Evolutionary conservation across 2,329 filamentous ascomycete species (phyloP).

Genomic region (Penicillium palitans): DNA sequence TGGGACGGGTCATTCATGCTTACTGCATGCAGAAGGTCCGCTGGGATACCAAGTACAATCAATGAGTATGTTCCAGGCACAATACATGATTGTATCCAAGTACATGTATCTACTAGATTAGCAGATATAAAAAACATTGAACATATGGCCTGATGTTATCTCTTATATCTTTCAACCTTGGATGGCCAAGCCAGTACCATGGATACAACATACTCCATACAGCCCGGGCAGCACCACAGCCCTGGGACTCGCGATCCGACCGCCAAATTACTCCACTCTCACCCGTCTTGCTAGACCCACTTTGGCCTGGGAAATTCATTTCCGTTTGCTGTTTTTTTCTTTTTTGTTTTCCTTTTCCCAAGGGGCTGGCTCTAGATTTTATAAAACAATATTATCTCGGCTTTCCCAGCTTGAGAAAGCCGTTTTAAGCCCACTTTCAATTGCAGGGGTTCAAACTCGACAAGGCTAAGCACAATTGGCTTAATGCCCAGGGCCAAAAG

Average conservation of each 20-base stretch:
- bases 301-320: background rate
- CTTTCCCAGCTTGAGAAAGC: background rate
- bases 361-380: background rate
- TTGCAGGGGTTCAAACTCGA: background rate
- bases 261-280: background rate
- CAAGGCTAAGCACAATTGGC: background rate
- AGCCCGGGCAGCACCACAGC: no score
- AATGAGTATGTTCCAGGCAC: background rate
- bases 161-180: no score
- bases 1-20: constrained; percentile 1
- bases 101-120: background rate
- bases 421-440: background rate
- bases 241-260: background rate
- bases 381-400: background rate
- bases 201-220: no score
- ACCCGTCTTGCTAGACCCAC: background rate
- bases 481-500: background rate
- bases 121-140: background rate
- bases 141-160: background rate
- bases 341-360: background rate
- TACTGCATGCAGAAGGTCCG: background rate
- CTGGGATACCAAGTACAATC: background rate
- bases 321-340: background rate
- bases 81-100: background rate
- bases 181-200: no score